Evolutionary conservation across 2,329 filamentous ascomycete species (phyloP), one percentile per base, ranked within the genome.

Genomic region (Fusarium drepaniforme): DNA sequence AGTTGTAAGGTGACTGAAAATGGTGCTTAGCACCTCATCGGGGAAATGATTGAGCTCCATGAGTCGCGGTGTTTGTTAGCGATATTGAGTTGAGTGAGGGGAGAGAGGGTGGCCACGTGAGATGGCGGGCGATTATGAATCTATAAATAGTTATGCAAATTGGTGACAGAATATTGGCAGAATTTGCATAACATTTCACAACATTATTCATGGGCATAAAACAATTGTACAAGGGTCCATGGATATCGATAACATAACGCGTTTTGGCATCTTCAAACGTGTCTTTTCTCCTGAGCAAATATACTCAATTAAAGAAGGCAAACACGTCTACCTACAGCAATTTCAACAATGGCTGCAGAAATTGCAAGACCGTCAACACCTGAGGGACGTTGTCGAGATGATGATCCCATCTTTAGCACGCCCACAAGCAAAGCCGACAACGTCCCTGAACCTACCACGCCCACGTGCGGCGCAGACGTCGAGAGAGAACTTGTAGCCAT

Each of bases 11-110:
- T 21, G 51, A 28, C 42, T 59, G 40, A 73, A 12, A 1, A 70
- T 62, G 15, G 51, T 67, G 8, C 66, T 64, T 4, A 73, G 28
- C 2, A 70, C 12, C 62, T 72, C 66, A 7, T 66, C 49, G 5
- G 69, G 71, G 3, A 70, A 8, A 5, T 33, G 9, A 6, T 64
- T 38, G 65, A 67, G 40, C 16, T 42, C 53, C 64, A 37, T 21
- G 13, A 46, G 33, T 35, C 13, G 13, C 33, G 33, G 33, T 35
- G 33, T 35, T 35, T 35, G 33, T 35, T 35, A 35, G 33, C 33
- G 2, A 35, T 35, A 35, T 35, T 35, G 33, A 35, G 33, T 35
- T 35, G 33, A 35, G 33, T 35, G 33, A 35, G 33, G 33, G 33
- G 33, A 35, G 33, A 35, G 33, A 15, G 5, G 33, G 33, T 35